Evolutionary conservation across 2,329 filamentous ascomycete genomes (phyloP), one percentile per base, ranked within the genome.

Genomic region (Colletotrichum tofieldiae): DNA sequence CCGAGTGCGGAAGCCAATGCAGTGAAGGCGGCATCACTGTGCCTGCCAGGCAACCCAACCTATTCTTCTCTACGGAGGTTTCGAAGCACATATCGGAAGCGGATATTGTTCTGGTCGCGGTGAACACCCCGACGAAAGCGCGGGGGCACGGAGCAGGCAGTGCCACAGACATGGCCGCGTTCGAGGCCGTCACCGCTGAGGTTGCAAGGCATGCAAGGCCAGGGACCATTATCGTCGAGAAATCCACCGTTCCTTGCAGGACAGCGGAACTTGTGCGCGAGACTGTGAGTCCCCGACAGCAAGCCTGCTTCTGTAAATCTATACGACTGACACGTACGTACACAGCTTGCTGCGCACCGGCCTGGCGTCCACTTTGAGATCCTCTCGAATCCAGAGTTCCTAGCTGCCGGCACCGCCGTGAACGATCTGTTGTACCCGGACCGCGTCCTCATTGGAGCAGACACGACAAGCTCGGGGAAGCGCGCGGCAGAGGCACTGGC

Each of bases 321-420:
- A 23, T 52, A 9, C 39, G 9, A 1, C 35, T 54, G 6, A 41
- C 23, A 45, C 5, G 59, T 39, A 1, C 32, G 35, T 2, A 2
- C 1, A 8, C 45, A 90, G 88, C 84, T 91, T 74, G 83, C 86
- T 60, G 85, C 86, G 74, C 87, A 90, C 76, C 89, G 89, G 11
- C 91, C 92, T 0, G 88, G 87, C 23, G 85, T 91, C 7, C 86
- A 88, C 73, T 95, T 95, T 77, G 92, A 95, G 78, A 90, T 95
- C 68, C 87, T 95, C 39, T 94, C 92, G 49, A 95, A 95, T 80
- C 93, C 93, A 6, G 93, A 96, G 79, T 96, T 95, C 78, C 84
- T 96, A 58, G 92, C 93, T 32, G 93, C 93, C 73, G 93, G 93
- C 64, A 94, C 92, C 2, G 93, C 93, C 4, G 88, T 95, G 74